Conservation (phyloP, 2,329 filamentous ascomycete species). For the Phaeophleospora eucalypticola region DNA sequence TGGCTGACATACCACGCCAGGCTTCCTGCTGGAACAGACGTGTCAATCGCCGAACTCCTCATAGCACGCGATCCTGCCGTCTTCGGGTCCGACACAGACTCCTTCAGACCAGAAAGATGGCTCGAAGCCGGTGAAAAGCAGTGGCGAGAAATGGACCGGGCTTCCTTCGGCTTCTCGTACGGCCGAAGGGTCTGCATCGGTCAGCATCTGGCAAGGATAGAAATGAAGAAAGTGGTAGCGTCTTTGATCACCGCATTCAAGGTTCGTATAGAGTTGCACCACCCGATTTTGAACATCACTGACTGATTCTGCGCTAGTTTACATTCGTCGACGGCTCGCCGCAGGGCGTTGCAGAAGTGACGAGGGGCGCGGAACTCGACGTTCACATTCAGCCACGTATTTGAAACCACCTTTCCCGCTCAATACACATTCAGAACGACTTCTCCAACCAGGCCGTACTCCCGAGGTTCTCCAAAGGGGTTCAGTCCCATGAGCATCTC, state of each 20-base stretch:
- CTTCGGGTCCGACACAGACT: conserved; percentile 37
- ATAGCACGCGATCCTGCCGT: conserved; percentile 35
- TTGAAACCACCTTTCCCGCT: no score
- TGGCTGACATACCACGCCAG: conserved; percentile 15
- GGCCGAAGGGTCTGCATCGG: conserved; percentile 46
- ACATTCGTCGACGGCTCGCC: no score
- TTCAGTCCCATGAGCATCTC: neutral
- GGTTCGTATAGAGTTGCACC: neutral
- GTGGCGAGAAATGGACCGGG: conserved; percentile 38
- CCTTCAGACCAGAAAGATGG: conserved; percentile 49
- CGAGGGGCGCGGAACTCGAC: no score
- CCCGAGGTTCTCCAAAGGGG: neutral
- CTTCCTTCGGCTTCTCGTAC: conserved; percentile 44
- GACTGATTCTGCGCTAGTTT: no score
- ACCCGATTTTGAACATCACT: no score
- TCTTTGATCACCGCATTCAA: conserved; percentile 8
- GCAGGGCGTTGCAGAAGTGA: no score
- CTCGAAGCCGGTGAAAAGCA: conserved; percentile 34
- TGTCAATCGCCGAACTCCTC: conserved; percentile 41
- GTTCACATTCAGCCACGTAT: no score
- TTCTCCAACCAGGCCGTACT: conserved; percentile 8
- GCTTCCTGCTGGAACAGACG: conserved; percentile 44
- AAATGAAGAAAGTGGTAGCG: conserved; percentile 22
- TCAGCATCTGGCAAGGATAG: conserved; percentile 41
- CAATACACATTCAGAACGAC: conserved; percentile 1